A percentile compares a stretch with the other conserved stretches of the same genome.
phyloP scores from a whole-genome alignment of 2,329 filamentous ascomycete genomes.

The Cladosporium sp. region DNA sequence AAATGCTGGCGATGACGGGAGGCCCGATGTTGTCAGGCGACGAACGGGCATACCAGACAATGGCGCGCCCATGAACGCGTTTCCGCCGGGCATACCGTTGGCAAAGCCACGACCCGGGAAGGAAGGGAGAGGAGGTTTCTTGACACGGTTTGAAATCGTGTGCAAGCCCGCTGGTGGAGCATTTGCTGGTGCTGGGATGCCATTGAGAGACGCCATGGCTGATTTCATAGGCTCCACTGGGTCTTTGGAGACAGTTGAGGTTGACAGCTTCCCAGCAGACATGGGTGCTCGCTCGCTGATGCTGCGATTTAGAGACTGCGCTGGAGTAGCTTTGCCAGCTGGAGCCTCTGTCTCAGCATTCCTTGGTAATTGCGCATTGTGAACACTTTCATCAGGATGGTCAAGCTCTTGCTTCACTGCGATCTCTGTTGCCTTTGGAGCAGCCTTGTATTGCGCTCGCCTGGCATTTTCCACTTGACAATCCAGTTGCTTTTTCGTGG shows the following conservation, averaged over 20 bases:
- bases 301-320: neutral
- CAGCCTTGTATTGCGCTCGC: neutral
- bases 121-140: neutral
- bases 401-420: no score
- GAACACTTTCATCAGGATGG: no score
- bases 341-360: no score
- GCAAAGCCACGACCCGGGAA: constrained; percentile 2
- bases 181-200: neutral
- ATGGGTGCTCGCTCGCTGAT: neutral
- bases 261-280: neutral
- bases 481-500: neutral
- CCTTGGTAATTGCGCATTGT: no score
- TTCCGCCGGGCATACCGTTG: neutral
- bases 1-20: neutral
- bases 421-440: neutral
- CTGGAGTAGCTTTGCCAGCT: neutral
- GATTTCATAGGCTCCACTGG: neutral
- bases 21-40: neutral
- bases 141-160: neutral
- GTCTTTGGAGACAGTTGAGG: neutral
- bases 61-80: neutral
- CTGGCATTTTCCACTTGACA: no score
- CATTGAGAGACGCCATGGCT: neutral
- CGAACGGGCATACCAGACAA: constrained; percentile 1
- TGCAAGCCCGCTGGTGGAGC: neutral